Base-by-base conservation (phyloP, 2,329 filamentous ascomycete genomes). In the Fusarium scirpi region DNA sequence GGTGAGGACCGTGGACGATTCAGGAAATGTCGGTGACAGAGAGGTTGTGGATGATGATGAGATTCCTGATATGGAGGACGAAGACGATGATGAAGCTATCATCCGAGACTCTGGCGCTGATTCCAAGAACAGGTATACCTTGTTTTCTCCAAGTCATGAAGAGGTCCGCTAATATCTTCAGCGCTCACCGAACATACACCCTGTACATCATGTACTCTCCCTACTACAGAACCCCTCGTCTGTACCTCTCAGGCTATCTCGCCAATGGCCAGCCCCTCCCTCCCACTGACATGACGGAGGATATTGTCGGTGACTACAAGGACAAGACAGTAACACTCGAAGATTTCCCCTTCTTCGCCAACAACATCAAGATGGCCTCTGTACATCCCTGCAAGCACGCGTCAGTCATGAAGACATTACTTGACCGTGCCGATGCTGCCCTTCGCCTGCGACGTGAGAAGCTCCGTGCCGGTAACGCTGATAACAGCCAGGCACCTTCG, bases 311-410 rank as follows among this genome's bases (percentile, higher is more conserved):
- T 67, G 94, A 97, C 84, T 97, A 97, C 85, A 97, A 97, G 79
- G 94, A 97, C 84, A 99, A 99, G 86, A 99, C 96, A 0, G 96
- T 99, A 65, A 99, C 96, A 3, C 90, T 98, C 63, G 96, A 99
- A 79, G 94, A 98, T 81, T 99, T 99, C 78, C 94, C 94, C 48
- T 98, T 97, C 84, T 96, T 97, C 79, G 92, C 93, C 71, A 91
- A 93, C 77, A 91, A 90, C 74, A 90, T 98, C 78, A 97, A 98
- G 85, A 99, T 98, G 89, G 96, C 95, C 34, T 96, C 92, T 32
- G 93, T 99, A 16, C 96, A 99, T 78, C 96, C 96, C 6, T 99
- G 96, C 88, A 97, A 96, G 79, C 96, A 99, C 79, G 96, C 96
- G 12, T 92, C 92, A 29, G 96, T 99, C 74, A 99, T 99, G 96